Conservation (phyloP, 2,329 filamentous ascomycete species). For the Pyrenochaeta sp. region DNA sequence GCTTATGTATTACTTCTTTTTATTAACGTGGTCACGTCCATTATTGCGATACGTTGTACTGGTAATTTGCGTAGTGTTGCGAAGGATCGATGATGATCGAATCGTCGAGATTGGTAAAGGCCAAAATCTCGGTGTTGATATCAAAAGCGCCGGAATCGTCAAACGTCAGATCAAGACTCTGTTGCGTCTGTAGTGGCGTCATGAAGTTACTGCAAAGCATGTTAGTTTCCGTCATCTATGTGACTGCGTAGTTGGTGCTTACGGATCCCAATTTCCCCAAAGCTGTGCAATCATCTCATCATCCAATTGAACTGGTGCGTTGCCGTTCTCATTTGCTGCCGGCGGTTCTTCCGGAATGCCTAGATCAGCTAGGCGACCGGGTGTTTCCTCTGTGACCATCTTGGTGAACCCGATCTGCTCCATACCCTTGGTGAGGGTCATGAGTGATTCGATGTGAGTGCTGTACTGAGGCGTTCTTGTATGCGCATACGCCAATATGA, state of each 20-base stretch:
- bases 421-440: constrained; percentile 35
- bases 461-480: constrained; percentile 38
- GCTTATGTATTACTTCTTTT: not conserved
- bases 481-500: constrained; percentile 45
- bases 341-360: constrained; percentile 33
- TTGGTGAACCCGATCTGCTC: constrained; percentile 47
- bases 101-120: constrained; percentile 42
- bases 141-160: constrained; percentile 44
- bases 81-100: constrained; percentile 39
- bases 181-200: constrained; percentile 45
- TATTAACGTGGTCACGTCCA: not conserved
- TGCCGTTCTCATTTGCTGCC: not conserved
- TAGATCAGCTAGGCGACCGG: constrained; percentile 39
- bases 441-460: constrained; percentile 34
- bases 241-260: too few relatives aligned
- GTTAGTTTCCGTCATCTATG: too few relatives aligned
- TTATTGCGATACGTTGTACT: not conserved
- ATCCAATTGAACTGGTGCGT: constrained; percentile 30
- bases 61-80: constrained; percentile 9
- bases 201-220: constrained; percentile 32
- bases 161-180: constrained; percentile 43
- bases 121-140: constrained; percentile 38
- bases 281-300: constrained; percentile 40
- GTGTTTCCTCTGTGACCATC: constrained; percentile 46
- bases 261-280: constrained; percentile 45